phyloP scores from a whole-genome alignment of 306 rosid species.

The Prunus mume region DNA sequence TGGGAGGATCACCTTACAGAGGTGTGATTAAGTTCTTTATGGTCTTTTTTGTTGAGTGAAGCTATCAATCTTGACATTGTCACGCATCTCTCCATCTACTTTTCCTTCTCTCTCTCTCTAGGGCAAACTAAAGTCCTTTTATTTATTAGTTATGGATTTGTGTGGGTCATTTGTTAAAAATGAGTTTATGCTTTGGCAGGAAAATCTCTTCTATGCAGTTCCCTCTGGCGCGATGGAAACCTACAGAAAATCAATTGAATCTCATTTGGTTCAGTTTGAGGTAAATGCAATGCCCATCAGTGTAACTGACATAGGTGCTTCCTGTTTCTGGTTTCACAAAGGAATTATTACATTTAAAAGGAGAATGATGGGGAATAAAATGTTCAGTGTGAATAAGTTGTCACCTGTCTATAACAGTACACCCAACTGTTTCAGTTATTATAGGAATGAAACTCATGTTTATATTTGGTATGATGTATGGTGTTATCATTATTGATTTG shows the following conservation, averaged over 20 bases:
- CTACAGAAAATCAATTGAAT: slow-evolving; percentile 85
- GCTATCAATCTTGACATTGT: slow-evolving; percentile 16
- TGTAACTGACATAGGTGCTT: slow-evolving; percentile 5
- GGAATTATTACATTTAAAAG: not conserved
- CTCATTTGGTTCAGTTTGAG: slow-evolving; percentile 62
- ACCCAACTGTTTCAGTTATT: not conserved
- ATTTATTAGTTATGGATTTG: not conserved
- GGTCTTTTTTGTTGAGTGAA: slow-evolving; percentile 12
- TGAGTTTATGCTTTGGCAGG: slow-evolving; percentile 56
- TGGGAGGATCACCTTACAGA: slow-evolving; percentile 84
- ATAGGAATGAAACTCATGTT: not conserved
- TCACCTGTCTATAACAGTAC: not conserved
- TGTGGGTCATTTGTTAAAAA: slow-evolving; percentile 9
- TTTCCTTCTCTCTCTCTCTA: not conserved
- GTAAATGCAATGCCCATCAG: slow-evolving; percentile 33
- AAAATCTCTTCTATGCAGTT: slow-evolving; percentile 73
- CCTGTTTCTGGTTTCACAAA: slow-evolving; percentile 9
- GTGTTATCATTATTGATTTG: not conserved
- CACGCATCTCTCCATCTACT: not conserved
- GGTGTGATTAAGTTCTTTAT: slow-evolving; percentile 51
- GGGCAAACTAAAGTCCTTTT: not conserved
- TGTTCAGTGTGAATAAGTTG: not conserved
- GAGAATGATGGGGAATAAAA: not conserved
- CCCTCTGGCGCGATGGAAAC: slow-evolving; percentile 75
- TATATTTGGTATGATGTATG: not conserved